Base-by-base conservation (phyloP, 2,329 filamentous ascomycete genomes). In the Cercospora zeae-maydis region DNA sequence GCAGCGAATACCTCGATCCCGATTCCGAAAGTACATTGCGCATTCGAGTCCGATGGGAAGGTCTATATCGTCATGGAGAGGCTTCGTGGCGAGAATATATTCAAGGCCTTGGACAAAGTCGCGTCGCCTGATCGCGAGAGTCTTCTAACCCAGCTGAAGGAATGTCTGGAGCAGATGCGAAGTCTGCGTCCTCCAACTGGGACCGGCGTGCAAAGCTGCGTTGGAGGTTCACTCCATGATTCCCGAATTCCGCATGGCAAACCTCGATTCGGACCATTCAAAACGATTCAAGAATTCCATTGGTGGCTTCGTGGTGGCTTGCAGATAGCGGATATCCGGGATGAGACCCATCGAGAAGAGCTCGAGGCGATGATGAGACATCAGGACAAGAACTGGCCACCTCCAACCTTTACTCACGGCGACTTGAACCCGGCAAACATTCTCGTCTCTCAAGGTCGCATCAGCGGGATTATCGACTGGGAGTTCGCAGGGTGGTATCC, bases 401-500 rank as follows among this genome's bases (percentile, higher is more conserved):
- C 36, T 7, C 13, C 11, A 37, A n/a, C 16, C 2, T 37, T 37
- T n/a, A 37, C 36, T 16, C 36, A 37, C 16, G 36, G 36, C 14
- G 36, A 37, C 14, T 37, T 37, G 16, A 37, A 37, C 16, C 36
- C 36, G 36, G 36, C 36, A 13, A 37, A 37, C 16, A 37, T 37
- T 3, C 36, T 37, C 14, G 36, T 37, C 6, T n/a, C 14, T 37
- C 36, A 37, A 37, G 36, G 36, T 37, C 36, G 36, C 13, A 42
- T 57, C 24, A 30, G 31, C 36, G 79, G 78, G 8, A 79, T 83
- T 63, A 66, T 78, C 54, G 78, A 76, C 63, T 82, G 78, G 79
- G 79, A 82, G 66, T 73, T 75, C 37, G 72, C 76, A 34, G 79
- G 79, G 1, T 82, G 77, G 78, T 81, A 78, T 65, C 79, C 78